Base-by-base conservation (phyloP, 106 monocot species). In the Acorus gramineus region DNA sequence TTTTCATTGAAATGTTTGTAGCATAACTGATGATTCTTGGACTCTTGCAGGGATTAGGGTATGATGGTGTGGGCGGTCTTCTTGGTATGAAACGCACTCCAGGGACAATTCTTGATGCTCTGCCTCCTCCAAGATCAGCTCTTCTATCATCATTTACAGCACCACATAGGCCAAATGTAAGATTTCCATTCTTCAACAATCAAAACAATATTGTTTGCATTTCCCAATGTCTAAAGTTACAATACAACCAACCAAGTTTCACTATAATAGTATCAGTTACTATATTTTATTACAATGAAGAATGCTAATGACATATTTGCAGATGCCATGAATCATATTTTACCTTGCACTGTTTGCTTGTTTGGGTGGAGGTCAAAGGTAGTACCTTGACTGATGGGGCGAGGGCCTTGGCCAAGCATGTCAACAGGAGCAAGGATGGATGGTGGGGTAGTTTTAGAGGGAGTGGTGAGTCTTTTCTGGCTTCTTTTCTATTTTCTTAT, bases 361-460 rank as follows among this genome's bases (percentile, higher is more conserved):
- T 42, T 57, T 5, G 7, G 8, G 12, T 79, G 70, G 65, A 96
- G 96, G 73, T 85, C 49, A 70, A 83, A 79, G 83, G 85, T 63
- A 69, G 78, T 69, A 65, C 74, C 9, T 68, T 96, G 74, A 83
- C 82, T 80, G 71, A 76, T 65, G 90, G 80, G 64, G 90, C 90
- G 47, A 90, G 95, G 76, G 87, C 95, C 67, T 69, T 96, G 72
- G 65, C 90, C 51, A 96, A 96, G 76, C 95, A 96, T 87, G 73
- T 78, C 53, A 61, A 76, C 73, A 82, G 87, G 76, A 79, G 82
- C 59, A 77, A 77, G 28, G 63, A 79, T 44, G 82, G 80, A 72
- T 96, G 95, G 90, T 96, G 95, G 95, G 90, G 87, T 2, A 49
- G 9, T 63, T 64, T 96, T 44, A 46, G 43, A 11, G 87, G 95